Evolutionary conservation across 2,329 filamentous ascomycete species (phyloP), one percentile per base, ranked within the genome.

Genomic region (Ilyonectria mors-panacis): DNA sequence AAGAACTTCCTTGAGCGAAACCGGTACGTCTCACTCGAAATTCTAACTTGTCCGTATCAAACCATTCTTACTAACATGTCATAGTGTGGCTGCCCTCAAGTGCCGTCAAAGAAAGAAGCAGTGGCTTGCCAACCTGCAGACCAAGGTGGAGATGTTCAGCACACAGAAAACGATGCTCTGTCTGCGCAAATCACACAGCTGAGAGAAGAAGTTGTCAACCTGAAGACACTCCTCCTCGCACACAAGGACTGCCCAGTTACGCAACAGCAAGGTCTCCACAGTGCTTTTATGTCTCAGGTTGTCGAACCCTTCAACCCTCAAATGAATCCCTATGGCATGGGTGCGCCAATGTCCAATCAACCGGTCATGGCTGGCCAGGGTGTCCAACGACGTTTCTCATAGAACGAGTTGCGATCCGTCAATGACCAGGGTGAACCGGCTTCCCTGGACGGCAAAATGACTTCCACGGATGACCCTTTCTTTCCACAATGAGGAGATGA

Each of bases 81-180:
- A 23, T 71, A 98, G 96, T 78, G 94, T 99, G 71, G 96, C 96
- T 69, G 96, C 96, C 3, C 86, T 99, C 66, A 99, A 99, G 79
- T 99, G 96, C 81, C 92, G 96, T 68, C 96, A 99, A 81, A 90
- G 96, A 21, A 99, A 99, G 87, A 99, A 99, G 87, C 96, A 98
- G 79, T 99, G 96, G 96, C 88, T 98, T 65, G 93, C 93, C 35
- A 98, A 97, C 74, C 87, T 99, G 1, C 96, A 99, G 80, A 89
- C 90, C 63, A 98, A 98, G 81, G 95, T 98, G 17, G 96, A 99
- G 80, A 87, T 97, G 72, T 98, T 94, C 78, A 95, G 92, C 70
- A 92, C 70, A 92, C 88, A 1, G 96, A 99, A 81, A 98, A 98
- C 70, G 96, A 99, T 77, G 90, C 90, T 1, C 86, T 99, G 37